Conservation (phyloP, 2,329 filamentous ascomycete species). For the Daldinia sp. region DNA sequence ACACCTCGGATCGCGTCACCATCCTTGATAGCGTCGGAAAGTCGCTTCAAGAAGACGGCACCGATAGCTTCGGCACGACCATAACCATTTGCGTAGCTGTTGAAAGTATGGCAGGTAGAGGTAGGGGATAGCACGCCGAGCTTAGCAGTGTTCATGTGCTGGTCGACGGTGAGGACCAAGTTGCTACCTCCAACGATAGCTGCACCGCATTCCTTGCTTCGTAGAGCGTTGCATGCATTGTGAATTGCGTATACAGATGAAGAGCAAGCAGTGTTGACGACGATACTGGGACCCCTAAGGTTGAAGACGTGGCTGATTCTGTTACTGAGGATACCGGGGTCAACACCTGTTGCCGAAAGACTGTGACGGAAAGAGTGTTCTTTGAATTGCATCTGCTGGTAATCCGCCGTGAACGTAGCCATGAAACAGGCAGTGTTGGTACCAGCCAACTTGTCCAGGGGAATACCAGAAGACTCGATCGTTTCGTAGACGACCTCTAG, state of each 20-base stretch:
- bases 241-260: constrained; percentile 47
- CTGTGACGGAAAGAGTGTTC: constrained; percentile 16
- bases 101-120: constrained; percentile 41
- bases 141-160: constrained; percentile 45
- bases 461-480: constrained; percentile 49
- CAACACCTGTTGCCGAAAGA: constrained; percentile 19
- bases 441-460: constrained; percentile 39
- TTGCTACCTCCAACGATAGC: constrained; percentile 50
- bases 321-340: constrained; percentile 20
- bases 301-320: constrained; percentile 30
- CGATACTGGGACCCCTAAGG: constrained; percentile 39
- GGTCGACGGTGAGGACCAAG: constrained; percentile 45
- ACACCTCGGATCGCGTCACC: constrained; percentile 43
- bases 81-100: constrained; percentile 44
- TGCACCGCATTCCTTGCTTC: constrained; percentile 41
- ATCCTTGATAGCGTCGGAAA: constrained; percentile 42
- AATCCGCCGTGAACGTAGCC: constrained; percentile 26
- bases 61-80: constrained; percentile 37
- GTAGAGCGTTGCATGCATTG: constrained; percentile 41
- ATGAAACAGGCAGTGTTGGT: constrained; percentile 39
- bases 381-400: constrained; percentile 32
- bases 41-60: constrained; percentile 39
- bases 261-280: constrained; percentile 50
- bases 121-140: constrained; percentile 47
- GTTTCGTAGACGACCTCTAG: constrained; percentile 52